Conservation (phyloP, 192 early-diverging fungal species). For the Entomortierella parvispora region DNA sequence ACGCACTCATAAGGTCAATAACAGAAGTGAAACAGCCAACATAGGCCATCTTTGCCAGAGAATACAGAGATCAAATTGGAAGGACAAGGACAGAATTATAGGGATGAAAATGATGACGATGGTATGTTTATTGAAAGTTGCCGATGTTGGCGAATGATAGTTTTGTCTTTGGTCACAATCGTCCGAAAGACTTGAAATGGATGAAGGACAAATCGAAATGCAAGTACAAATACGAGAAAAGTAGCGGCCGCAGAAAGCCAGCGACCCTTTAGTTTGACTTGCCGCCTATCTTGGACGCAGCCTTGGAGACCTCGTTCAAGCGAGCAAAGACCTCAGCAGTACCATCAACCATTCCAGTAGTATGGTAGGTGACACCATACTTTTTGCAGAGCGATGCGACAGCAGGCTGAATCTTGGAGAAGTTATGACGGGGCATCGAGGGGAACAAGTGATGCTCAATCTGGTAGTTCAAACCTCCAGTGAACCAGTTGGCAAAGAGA, state of each 20-base stretch:
- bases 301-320: constrained; percentile 56
- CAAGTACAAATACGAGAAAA: not conserved
- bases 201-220: not conserved
- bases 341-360: constrained; percentile 68
- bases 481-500: constrained; percentile 82
- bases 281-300: constrained; percentile 51
- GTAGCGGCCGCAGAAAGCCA: not conserved
- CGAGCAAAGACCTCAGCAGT: constrained; percentile 69
- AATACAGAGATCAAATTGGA: too few species aligned
- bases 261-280: constrained; percentile 27
- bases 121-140: not conserved
- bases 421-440: constrained; percentile 78
- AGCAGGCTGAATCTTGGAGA: constrained; percentile 68
- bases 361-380: constrained; percentile 72
- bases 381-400: constrained; percentile 75
- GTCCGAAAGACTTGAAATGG: too few species aligned
- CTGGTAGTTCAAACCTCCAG: constrained; percentile 85
- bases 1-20: too few species aligned
- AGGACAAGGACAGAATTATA: too few species aligned
- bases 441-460: constrained; percentile 93
- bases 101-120: not conserved
- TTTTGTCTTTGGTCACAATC: too few species aligned
- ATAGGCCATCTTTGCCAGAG: too few species aligned
- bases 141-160: too few species aligned
- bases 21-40: too few species aligned